These are phyloP conservation scores for Cyclotella sp. DNA, from an alignment of 108 stramenopile genomes.

Conservation along the genomic window DNA sequence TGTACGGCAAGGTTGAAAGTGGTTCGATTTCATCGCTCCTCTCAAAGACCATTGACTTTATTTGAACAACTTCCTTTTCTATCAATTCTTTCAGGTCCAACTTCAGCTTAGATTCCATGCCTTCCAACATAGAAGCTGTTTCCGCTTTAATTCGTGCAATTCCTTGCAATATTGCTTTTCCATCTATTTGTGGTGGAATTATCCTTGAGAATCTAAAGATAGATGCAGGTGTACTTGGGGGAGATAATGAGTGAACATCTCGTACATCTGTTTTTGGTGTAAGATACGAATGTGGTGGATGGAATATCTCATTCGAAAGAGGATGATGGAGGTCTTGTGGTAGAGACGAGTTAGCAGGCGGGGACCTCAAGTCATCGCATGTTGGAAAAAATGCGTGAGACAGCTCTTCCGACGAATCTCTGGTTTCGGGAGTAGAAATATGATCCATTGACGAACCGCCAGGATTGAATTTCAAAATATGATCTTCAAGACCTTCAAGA, in stretches of 20 bases:
- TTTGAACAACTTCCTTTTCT: conserved; percentile 29
- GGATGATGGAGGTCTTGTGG: background rate
- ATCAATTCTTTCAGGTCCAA: conserved; percentile 22
- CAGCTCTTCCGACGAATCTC: background rate
- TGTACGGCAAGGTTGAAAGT: background rate
- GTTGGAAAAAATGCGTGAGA: conserved; percentile 24
- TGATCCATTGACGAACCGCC: background rate
- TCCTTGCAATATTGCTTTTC: conserved; percentile 9
- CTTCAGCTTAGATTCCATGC: conserved; percentile 20
- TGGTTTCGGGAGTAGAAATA: background rate
- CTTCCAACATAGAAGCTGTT: conserved; percentile 20
- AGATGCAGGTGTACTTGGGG: conserved; percentile 5
- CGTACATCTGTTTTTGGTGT: background rate
- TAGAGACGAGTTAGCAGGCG: background rate
- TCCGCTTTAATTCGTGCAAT: conserved; percentile 33
- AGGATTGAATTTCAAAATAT: conserved; percentile 14
- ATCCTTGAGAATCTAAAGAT: background rate
- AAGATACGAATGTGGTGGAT: background rate
- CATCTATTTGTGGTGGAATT: background rate
- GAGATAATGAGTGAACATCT: background rate
- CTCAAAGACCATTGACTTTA: conserved; percentile 23
- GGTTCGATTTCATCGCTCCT: background rate
- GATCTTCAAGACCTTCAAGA: conserved; percentile 29
- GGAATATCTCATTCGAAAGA: background rate
- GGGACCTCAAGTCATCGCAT: conserved; percentile 26